phyloP scores from a whole-genome alignment of 2,329 filamentous ascomycete genomes.

The Fusarium brachygibbosum region DNA sequence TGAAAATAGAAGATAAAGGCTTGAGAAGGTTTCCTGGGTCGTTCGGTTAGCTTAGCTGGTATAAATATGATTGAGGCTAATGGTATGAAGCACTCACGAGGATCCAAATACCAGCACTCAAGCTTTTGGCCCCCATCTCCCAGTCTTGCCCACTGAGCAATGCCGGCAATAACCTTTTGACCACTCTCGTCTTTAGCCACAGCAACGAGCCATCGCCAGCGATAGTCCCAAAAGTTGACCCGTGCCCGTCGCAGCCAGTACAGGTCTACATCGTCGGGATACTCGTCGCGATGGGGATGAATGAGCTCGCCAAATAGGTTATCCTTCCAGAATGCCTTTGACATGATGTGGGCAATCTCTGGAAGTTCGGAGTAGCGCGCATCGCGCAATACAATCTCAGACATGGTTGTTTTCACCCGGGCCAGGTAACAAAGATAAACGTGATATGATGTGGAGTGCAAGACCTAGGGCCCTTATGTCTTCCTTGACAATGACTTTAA shows the following conservation, averaged over 20 bases:
- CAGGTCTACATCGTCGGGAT: constrained; percentile 50
- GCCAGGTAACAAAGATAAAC: too few species aligned
- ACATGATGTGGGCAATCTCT: constrained; percentile 49
- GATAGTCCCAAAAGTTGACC: constrained; percentile 50
- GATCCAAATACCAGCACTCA: constrained; percentile 30
- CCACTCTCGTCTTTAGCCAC: constrained; percentile 39
- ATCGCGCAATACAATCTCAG: constrained; percentile 30
- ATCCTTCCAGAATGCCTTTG: constrained; percentile 54
- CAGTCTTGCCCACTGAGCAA: constrained; percentile 42
- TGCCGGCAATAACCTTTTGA: constrained; percentile 24
- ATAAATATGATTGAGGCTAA: too few species aligned
- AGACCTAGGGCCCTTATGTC: too few species aligned
- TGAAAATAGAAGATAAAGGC: constrained; percentile 30
- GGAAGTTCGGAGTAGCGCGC: constrained; percentile 46
- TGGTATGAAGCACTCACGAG: constrained; percentile 25
- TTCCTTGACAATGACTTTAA: too few species aligned
- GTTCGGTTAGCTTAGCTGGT: neutral
- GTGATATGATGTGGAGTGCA: too few species aligned
- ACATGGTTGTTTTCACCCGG: constrained; percentile 9
- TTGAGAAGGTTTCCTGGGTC: constrained; percentile 35
- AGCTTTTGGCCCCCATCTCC: constrained; percentile 34
- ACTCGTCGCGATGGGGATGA: constrained; percentile 52
- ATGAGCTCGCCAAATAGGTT: constrained; percentile 53
- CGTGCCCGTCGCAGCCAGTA: constrained; percentile 50
- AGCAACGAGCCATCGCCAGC: constrained; percentile 48